These are phyloP conservation scores for Talaromyces marneffei DNA, from an alignment of 2,329 filamentous ascomycete species.

Conservation along the genomic window DNA sequence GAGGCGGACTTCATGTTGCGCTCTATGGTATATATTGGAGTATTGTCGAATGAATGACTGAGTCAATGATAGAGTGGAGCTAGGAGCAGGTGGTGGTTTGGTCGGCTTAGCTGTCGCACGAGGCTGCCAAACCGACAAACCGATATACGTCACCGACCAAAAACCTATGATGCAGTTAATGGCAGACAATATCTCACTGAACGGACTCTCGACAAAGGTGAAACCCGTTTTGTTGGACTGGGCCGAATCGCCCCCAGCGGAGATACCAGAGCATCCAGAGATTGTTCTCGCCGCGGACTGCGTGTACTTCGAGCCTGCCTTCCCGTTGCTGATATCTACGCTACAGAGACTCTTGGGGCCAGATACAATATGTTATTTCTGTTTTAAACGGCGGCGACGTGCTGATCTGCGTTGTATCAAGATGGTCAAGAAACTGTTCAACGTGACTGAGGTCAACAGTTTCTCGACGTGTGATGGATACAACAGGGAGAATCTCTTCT, in stretches of 20 bases:
- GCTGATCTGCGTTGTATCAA: constrained; percentile 73
- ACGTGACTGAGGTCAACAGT: constrained; percentile 57
- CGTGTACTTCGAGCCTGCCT: constrained; percentile 94
- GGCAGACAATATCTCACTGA: constrained; percentile 79
- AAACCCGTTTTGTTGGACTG: constrained; percentile 72
- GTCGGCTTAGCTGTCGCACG: constrained; percentile 62
- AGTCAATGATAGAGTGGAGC: constrained; percentile 61
- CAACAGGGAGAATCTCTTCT: constrained; percentile 35
- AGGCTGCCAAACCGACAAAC: constrained; percentile 48
- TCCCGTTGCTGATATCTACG: constrained; percentile 77
- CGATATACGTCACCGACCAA: constrained; percentile 83
- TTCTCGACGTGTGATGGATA: constrained; percentile 38
- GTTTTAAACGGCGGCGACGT: constrained; percentile 86
- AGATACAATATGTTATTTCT: constrained; percentile 70
- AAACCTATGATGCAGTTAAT: constrained; percentile 78
- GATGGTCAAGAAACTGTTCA: constrained; percentile 61
- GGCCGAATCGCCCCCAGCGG: constrained; percentile 46
- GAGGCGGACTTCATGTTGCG: too few relatives aligned
- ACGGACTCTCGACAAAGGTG: constrained; percentile 60
- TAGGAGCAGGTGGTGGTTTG: constrained; percentile 86
- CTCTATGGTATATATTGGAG: not conserved
- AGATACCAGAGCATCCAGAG: constrained; percentile 53
- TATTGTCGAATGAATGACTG: constrained; percentile 8
- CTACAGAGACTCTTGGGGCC: constrained; percentile 65
- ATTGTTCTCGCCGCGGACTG: constrained; percentile 93